phyloP scores from a whole-genome alignment of 495 filamentous ascomycete species.

The Chaetomium fimeti region DNA sequence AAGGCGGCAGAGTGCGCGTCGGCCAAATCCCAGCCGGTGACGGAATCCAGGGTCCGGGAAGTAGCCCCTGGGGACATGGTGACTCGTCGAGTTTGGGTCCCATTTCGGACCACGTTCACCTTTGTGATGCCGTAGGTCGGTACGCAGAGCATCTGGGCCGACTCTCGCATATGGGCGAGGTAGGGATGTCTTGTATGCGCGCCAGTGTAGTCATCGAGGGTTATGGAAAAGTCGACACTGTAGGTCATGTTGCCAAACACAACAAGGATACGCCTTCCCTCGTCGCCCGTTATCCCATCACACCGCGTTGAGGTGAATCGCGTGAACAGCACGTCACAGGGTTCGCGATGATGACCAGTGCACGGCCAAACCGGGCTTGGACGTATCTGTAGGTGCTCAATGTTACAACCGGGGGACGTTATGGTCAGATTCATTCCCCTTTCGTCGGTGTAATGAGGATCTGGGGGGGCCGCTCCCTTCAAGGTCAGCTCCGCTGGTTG shows the following conservation, averaged over 20 bases:
- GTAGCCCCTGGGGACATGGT: not conserved
- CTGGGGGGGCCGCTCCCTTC: not conserved
- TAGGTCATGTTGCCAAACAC: not conserved
- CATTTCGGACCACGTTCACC: not conserved
- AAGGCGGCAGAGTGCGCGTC: not conserved
- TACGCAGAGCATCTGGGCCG: constrained; percentile 3
- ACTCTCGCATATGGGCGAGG: not conserved
- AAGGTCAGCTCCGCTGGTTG: not conserved
- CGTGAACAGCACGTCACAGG: not conserved
- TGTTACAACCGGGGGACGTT: not conserved
- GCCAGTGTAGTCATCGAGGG: not conserved
- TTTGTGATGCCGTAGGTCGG: constrained; percentile 3
- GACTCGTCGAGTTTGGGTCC: not conserved
- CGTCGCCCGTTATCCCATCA: not conserved
- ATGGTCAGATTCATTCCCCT: not conserved
- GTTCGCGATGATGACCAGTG: not conserved
- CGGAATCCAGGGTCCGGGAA: not conserved
- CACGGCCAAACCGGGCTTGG: not conserved
- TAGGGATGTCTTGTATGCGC: not conserved
- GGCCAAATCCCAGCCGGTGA: not conserved
- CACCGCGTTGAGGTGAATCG: not conserved
- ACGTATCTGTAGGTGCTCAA: not conserved
- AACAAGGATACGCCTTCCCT: not conserved
- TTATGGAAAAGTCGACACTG: not conserved
- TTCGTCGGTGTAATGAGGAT: not conserved